Evolutionary conservation across 352 stramenopile genomes (phyloP), one percentile per base, ranked within the genome.

Genomic region (Globisporangium megalacanthum): DNA sequence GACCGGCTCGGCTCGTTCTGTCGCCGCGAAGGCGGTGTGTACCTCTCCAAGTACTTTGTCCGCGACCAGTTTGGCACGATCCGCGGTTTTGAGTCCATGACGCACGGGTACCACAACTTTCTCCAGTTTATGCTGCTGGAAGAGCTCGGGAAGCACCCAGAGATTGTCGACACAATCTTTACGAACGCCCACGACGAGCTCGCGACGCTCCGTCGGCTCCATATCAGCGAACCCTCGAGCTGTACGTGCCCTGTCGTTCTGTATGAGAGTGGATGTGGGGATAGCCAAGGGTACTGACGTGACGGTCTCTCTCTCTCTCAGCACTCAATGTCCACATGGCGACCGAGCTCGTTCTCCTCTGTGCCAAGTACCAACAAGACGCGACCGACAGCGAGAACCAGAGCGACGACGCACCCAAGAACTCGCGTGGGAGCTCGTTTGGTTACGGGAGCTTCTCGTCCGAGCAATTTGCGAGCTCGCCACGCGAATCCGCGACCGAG

Each of bases 91-190:
- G 85, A 94, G 54, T 88, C 77, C 2, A 91, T 94, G 77, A 92
- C 82, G 0, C 82, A 94, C 60, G 85, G 85, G n/a, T 94, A 94
- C 56, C 85, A 94, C 73, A 94, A 94, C 63, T 94, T 94, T 25
- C 62, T 94, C 20, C 85, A 94, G 64, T 94, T 91, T 54, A 94
- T 94, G 85, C 64, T 94, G 22, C 58, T 94, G 13, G 85, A 94
- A 55, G 82, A 94, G 57, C 71, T 92, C 44, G 78, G 82, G n/a
- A 92, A 94, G 52, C 74, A 83, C 53, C 77, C 73, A 13, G 42
- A 64, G 15, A 86, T 92, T 36, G 53, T 94, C 20, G 69, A 91
- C 9, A 66, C 76, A 39, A 49, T 94, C 11, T 94, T 92, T 42
- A 60, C 68, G 20, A 88, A 89, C 49, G 79, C 85, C 2, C 53